A percentile compares a stretch with the other conserved stretches of the same genome.
phyloP scores from a whole-genome alignment of 2,329 filamentous ascomycete species.

The Neoascochyta sp. region DNA sequence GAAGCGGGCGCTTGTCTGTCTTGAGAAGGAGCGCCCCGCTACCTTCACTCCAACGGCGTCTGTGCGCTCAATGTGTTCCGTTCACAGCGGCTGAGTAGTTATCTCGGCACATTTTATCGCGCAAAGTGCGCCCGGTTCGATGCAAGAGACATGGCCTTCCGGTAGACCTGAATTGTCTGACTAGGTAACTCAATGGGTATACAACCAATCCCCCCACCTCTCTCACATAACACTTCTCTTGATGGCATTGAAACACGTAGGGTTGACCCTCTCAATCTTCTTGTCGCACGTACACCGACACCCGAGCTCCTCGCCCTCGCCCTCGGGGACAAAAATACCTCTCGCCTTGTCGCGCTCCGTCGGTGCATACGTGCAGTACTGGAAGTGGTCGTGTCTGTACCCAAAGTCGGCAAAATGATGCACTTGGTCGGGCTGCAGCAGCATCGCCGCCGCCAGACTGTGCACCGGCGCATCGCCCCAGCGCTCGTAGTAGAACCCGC shows the following conservation, averaged over 20 bases:
- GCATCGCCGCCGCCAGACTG: conserved; percentile 81
- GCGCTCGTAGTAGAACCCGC: conserved; percentile 14
- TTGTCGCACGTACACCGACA: conserved; percentile 9
- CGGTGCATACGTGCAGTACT: conserved; percentile 8
- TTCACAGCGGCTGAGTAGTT: too few relatives aligned
- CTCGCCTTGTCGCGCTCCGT: conserved; percentile 4
- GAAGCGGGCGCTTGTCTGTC: conserved; percentile 1
- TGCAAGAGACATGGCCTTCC: too few relatives aligned
- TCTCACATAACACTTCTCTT: conserved; percentile 5
- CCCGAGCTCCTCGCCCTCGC: conserved; percentile 4
- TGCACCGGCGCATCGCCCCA: conserved; percentile 97
- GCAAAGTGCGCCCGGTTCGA: too few relatives aligned
- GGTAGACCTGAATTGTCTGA: too few relatives aligned
- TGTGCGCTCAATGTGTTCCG: too few relatives aligned
- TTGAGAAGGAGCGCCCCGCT: conserved; percentile 2
- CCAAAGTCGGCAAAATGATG: conserved; percentile 98
- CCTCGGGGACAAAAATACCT: conserved; percentile 3
- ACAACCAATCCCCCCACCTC: too few relatives aligned
- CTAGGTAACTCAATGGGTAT: too few relatives aligned
- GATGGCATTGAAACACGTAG: conserved; percentile 5
- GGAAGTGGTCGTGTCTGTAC: conserved; percentile 57
- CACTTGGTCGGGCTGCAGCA: conserved; percentile 79
- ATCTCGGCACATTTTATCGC: too few relatives aligned
- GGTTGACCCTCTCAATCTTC: conserved; percentile 1
- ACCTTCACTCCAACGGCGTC: conserved; percentile 1